These are phyloP conservation scores for Mycena crocata DNA, from an alignment of 768 basidiomycete genomes.

Conservation along the genomic window DNA sequence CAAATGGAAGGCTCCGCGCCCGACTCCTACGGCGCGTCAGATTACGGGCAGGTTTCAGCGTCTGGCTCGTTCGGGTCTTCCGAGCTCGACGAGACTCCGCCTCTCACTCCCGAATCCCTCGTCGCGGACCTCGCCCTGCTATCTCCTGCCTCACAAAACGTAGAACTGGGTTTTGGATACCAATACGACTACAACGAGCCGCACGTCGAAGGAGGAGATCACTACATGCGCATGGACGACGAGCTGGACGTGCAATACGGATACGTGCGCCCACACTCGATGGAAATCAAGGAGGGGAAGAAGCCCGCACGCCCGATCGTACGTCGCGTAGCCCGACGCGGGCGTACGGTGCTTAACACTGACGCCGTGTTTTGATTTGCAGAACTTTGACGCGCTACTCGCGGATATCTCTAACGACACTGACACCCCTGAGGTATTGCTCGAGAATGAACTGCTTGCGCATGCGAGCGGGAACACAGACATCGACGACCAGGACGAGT, in stretches of 20 bases:
- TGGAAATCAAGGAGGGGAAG: slow-evolving; percentile 54
- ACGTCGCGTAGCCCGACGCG: slow-evolving; percentile 20
- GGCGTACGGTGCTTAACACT: not conserved
- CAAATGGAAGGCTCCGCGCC: not conserved
- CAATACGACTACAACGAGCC: slow-evolving; percentile 7
- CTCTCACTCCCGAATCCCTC: slow-evolving; percentile 33
- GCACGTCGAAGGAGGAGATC: slow-evolving; percentile 27
- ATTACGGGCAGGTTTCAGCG: slow-evolving; percentile 12
- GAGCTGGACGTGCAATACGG: not conserved
- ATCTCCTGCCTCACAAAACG: slow-evolving; percentile 12
- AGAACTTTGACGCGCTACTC: slow-evolving; percentile 39
- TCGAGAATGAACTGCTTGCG: not conserved
- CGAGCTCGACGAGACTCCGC: slow-evolving; percentile 32
- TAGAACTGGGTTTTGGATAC: slow-evolving; percentile 14
- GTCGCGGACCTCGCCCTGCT: slow-evolving; percentile 16
- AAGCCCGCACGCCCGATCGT: slow-evolving; percentile 46
- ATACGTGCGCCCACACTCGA: slow-evolving; percentile 37
- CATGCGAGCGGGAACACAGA: not conserved
- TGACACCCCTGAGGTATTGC: not conserved
- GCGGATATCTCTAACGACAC: slow-evolving; percentile 30
- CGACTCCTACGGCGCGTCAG: not conserved
- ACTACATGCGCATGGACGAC: slow-evolving; percentile 19
- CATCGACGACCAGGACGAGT: slow-evolving; percentile 48
- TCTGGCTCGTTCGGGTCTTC: slow-evolving; percentile 25
- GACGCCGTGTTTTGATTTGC: slow-evolving; percentile 1